Evolutionary conservation across 1,284 basidiomycete genomes (phyloP), one percentile per base, ranked within the genome.

Genomic region (Ustilago xerochloae): DNA sequence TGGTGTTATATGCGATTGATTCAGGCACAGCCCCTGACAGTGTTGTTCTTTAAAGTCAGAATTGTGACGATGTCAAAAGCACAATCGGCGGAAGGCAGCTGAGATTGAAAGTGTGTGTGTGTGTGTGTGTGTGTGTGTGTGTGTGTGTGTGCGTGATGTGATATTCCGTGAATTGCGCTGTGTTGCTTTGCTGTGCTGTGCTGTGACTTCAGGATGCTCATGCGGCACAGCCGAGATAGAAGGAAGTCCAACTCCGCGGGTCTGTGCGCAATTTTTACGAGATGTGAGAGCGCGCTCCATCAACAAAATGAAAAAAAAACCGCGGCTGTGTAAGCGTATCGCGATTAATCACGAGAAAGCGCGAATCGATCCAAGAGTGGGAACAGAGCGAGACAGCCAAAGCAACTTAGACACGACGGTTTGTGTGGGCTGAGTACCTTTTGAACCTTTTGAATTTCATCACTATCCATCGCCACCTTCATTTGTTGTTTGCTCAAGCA

Each of bases 1-100:
- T 26, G 29, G 39, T 45, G 55, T 7, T 29, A 46, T 33, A 51
- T 50, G 33, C 22, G 30, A n/a, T 15, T 9, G 28, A 24, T 18
- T 35, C 32, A 50, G 22, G 51, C 51, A 53, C 39, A 53, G 52
- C 41, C 41, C 52, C 52, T 54, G 41, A 43, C 22, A 43, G 41
- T 26, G 41, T 18, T 20, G 20, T 20, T 39, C n/a, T 39, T 5
- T 8, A 15, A n/a, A n/a, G n/a, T n/a, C n/a, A n/a, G n/a, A n/a
- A n/a, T n/a, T n/a, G n/a, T n/a, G n/a, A n/a, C n/a, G n/a, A n/a
- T n/a, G n/a, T n/a, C n/a, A n/a, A n/a, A n/a, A n/a, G n/a, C n/a
- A n/a, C n/a, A n/a, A n/a, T n/a, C n/a, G n/a, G n/a, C n/a, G n/a
- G n/a, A n/a, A n/a, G n/a, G n/a, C n/a, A n/a, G n/a, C n/a, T n/a